Conservation (phyloP, 257 asterid species). For the Penstemon davidsonii region DNA sequence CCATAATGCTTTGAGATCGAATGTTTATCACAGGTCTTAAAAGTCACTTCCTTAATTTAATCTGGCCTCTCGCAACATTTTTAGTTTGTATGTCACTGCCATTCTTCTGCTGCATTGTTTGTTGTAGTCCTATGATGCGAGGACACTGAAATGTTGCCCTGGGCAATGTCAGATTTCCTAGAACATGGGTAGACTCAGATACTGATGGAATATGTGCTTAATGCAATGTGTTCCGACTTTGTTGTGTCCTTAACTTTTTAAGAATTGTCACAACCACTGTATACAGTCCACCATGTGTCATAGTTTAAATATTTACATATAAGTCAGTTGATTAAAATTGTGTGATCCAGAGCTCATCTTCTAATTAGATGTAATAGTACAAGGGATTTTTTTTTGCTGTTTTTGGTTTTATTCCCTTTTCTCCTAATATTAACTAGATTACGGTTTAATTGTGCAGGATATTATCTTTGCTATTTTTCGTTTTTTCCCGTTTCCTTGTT, state of each 20-base stretch:
- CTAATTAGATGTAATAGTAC: background rate
- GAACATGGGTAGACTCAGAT: background rate
- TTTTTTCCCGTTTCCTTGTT: background rate
- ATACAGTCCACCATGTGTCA: background rate
- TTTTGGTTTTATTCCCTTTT: too few species aligned
- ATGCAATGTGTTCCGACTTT: background rate
- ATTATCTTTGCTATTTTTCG: background rate
- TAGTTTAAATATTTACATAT: background rate
- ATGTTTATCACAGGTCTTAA: slow-evolving; percentile 9
- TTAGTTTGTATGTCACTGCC: slow-evolving; percentile 16
- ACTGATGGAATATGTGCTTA: slow-evolving; percentile 13
- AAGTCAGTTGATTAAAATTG: background rate
- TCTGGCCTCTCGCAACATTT: slow-evolving; percentile 11
- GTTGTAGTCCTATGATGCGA: slow-evolving; percentile 10
- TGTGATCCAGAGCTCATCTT: background rate
- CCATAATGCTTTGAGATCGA: slow-evolving; percentile 7
- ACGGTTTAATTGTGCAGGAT: too few species aligned
- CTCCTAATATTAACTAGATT: too few species aligned
- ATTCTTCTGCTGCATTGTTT: slow-evolving; percentile 12
- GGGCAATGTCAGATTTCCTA: background rate
- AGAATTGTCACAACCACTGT: background rate
- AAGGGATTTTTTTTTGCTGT: background rate
- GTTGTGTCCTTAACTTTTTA: background rate
- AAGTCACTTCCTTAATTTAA: background rate
- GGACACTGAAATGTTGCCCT: background rate